Conservation (phyloP, 164 flowering plant species). For the Warburgia ugandensis region DNA sequence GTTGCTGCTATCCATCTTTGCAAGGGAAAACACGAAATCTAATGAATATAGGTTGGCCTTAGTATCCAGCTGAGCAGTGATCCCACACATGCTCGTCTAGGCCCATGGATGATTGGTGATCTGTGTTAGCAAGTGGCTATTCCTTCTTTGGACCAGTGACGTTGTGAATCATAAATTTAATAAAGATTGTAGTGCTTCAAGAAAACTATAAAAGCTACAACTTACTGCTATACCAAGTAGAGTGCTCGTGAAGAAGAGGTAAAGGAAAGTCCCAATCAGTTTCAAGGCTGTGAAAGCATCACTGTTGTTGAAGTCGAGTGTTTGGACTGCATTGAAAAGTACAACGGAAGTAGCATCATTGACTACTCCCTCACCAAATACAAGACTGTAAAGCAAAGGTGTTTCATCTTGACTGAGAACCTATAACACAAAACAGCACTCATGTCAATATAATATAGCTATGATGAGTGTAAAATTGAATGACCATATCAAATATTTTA, state of each 20-base stretch:
- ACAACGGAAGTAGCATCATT: constrained; percentile 92
- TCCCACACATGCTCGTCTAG: too few relatives aligned
- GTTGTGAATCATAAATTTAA: neutral
- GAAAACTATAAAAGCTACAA: constrained; percentile 1
- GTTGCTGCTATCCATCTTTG: too few relatives aligned
- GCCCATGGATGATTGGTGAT: too few relatives aligned
- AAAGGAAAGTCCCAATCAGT: constrained; percentile 52
- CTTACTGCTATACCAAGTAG: constrained; percentile 61
- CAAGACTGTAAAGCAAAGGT: constrained; percentile 81
- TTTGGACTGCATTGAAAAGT: constrained; percentile 81
- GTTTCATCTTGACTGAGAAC: constrained; percentile 84
- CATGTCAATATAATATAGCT: neutral
- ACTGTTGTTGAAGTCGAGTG: constrained; percentile 49
- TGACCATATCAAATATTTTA: neutral
- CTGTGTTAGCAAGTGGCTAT: too few relatives aligned
- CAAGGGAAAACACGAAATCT: too few relatives aligned
- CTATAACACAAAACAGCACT: constrained; percentile 24
- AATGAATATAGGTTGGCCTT: too few relatives aligned
- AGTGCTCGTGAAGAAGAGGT: constrained; percentile 67
- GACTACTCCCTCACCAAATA: constrained; percentile 88
- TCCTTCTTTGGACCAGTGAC: too few relatives aligned
- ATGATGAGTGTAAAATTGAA: neutral
- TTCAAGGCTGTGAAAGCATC: constrained; percentile 33
- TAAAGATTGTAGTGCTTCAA: neutral
- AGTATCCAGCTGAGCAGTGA: too few relatives aligned